Base-by-base conservation (phyloP, 2,329 filamentous ascomycete genomes). In the Aureobasidium sp. region DNA sequence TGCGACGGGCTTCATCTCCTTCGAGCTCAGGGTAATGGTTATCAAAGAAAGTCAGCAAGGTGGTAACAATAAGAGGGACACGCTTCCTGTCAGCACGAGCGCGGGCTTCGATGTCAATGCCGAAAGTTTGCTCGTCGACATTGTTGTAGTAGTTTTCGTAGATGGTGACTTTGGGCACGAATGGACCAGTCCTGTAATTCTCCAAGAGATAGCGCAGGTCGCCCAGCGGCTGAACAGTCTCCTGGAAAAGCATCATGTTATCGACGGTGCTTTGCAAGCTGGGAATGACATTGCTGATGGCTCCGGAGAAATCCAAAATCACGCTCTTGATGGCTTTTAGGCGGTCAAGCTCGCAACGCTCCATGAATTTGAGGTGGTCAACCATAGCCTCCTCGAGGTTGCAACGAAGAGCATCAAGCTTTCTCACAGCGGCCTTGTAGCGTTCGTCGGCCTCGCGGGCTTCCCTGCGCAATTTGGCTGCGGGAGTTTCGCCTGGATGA, bases 61-160 rank as follows among this genome's bases (percentile, higher is more conserved):
- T 91, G 1, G 94, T 99, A 65, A 99, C 85, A 67, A 99, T 85
- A 64, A 95, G 81, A 19, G 94, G 94, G 24, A 99, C 94, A 54
- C 94, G 89, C 78, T 99, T 99, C 74, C 92, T 88, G 75, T 99
- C 94, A 57, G 91, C 92, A 67, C 93, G 83, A 49, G 94, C 94
- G 67, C 94, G 83, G 40, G 93, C 91, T 76, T 99, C 94, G n/a
- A 99, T 84, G 71, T 99, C 95, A 61, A 99, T 91, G 67, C 95
- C 94, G 72, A 97, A 99, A 0, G 91, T 96, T 81, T 97, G 92
- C 72, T 97, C 92, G 73, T 97, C 94, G 27, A 97, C 91, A 67
- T 90, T 91, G 75, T 97, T 97, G 79, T 99, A 99, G 77, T 99
- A 99, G 74, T 97, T 99, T 77, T 99, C 94, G 75, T 99, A 99